Evolutionary conservation across 2,329 filamentous ascomycete species (phyloP), one percentile per base, ranked within the genome.

Genomic region (Arthroderma uncinatum): DNA sequence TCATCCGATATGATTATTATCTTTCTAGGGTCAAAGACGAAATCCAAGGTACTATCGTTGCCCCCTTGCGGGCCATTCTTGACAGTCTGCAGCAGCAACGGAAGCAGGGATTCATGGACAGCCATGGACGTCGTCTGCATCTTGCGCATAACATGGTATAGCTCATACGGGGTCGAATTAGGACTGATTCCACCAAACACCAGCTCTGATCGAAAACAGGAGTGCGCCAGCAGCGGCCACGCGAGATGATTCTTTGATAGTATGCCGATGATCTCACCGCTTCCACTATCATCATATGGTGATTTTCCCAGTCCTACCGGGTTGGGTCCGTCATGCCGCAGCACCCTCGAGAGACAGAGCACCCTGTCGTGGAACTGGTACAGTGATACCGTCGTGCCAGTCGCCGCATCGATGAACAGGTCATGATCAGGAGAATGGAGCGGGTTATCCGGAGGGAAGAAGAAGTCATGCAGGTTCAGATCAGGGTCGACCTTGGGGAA

Each of bases 131-230:
- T 60, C 10, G 48, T 40, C 40, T 60, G 58, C 58, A 60, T 60
- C 42, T 60, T 60, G 47, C 58, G 56, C 58, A 60, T 60, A 36
- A 60, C 55, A 36, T 60, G 56, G 39, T 56, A 60, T 6, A 60
- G 56, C 47, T 60, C 58, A 34, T 54, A 60, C 8, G 58, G 53
- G 4, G 58, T 60, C 8, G 56, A 60, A 16, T 37, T 53, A 7
- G 58, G 58, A 34, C 58, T 60, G 44, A 60, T 60, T 33, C 56
- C 44, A 10, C 58, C 56, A 50, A 60, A 60, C 5, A 60, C 58
- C 28, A 60, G 33, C 37, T 58, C 58, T 7, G 58, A 53, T 2
- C 56, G 56, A 33, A 60, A 60, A 16, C 56, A 60, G n/a, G 58
- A 52, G 23, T 60, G 58, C 4, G 53, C 50, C n/a, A 60, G 34